Evolutionary conservation across 768 basidiomycete genomes (phyloP).

Genomic region (Gelatoporia subvermispora): DNA sequence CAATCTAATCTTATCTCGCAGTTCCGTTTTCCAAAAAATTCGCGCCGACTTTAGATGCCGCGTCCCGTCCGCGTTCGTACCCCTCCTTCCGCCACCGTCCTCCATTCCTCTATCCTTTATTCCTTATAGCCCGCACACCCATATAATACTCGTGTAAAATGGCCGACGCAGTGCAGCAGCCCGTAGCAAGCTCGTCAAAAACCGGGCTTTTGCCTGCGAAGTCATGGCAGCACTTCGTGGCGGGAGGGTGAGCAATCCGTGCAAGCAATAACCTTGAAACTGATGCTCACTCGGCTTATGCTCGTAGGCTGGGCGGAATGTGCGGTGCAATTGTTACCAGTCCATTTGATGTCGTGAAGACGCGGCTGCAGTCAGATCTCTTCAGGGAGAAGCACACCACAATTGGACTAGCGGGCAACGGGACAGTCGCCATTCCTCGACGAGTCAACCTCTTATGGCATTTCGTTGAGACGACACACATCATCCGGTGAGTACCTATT

Average conservation of each 20-base stretch:
- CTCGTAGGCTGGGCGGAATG: slow-evolving; percentile 88
- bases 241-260: slow-evolving; percentile 66
- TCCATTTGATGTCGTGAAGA: slow-evolving; percentile 98
- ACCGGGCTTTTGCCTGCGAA: slow-evolving; percentile 53
- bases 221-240: slow-evolving; percentile 81
- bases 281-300: neutral
- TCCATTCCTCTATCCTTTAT: slow-evolving; percentile 1
- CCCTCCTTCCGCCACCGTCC: neutral
- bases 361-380: slow-evolving; percentile 88
- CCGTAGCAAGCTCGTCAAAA: slow-evolving; percentile 29
- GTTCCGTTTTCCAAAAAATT: slow-evolving; percentile 5
- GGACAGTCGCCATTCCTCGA: slow-evolving; percentile 25
- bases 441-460: slow-evolving; percentile 70
- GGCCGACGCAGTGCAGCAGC: slow-evolving; percentile 16
- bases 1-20: slow-evolving; percentile 18
- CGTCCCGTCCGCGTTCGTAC: slow-evolving; percentile 4
- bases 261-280: neutral
- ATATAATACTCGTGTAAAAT: slow-evolving; percentile 6
- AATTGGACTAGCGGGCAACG: slow-evolving; percentile 24
- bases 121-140: neutral
- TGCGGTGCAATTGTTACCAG: slow-evolving; percentile 95
- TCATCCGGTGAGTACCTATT: slow-evolving; percentile 61
- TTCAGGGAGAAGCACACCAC: slow-evolving; percentile 49
- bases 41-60: neutral
- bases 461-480: slow-evolving; percentile 91